These are phyloP conservation scores for Lablab purpureus DNA, from an alignment of 306 rosid species.

Conservation along the genomic window DNA sequence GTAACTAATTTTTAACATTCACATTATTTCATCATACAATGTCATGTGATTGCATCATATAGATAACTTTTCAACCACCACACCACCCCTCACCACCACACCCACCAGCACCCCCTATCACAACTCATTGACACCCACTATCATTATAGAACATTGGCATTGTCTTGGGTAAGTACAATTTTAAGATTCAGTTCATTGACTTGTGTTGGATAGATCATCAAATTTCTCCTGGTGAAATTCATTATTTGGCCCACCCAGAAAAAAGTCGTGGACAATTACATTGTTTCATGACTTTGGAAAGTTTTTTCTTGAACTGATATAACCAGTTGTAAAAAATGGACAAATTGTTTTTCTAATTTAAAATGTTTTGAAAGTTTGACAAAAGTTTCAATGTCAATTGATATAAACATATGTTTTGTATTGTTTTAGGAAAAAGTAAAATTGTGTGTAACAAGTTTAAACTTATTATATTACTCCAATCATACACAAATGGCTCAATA, in stretches of 20 bases:
- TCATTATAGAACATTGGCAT: too few relatives aligned
- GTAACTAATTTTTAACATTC: too few relatives aligned
- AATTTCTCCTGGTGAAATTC: background rate
- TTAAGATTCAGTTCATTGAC: conserved; percentile 12
- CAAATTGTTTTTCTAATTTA: background rate
- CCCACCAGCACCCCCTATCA: too few relatives aligned
- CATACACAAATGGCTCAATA: too few relatives aligned
- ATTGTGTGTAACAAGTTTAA: background rate
- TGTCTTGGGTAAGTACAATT: background rate
- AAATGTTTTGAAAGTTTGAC: background rate
- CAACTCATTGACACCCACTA: too few relatives aligned
- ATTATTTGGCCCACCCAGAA: conserved; percentile 15
- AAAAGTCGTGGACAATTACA: background rate
- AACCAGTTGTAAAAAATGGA: background rate
- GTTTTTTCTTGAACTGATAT: conserved; percentile 10
- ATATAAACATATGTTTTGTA: background rate
- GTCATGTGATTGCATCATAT: too few relatives aligned
- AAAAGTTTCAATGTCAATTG: background rate
- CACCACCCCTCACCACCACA: too few relatives aligned
- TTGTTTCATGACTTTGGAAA: background rate
- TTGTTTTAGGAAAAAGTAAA: background rate
- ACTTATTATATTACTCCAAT: background rate
- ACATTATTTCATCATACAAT: too few relatives aligned
- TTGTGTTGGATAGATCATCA: background rate
- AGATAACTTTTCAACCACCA: too few relatives aligned